Base-by-base conservation (phyloP, 805 yeast species). In the Metschnikowia drakensbergensis region DNA sequence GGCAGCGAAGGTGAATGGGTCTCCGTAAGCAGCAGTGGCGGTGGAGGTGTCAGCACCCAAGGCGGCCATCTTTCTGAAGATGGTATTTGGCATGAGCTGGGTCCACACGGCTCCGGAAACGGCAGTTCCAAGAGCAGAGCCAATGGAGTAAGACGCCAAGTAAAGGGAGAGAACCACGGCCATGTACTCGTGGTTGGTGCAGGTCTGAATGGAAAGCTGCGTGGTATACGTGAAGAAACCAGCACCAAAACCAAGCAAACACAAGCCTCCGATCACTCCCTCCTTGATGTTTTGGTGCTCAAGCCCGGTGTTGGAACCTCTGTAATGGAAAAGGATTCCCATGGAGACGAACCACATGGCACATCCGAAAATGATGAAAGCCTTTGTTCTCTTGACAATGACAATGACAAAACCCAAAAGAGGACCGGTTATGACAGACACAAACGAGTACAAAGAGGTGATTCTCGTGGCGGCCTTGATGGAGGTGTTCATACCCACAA, bases 71-170 rank as follows among this genome's bases (percentile, higher is more conserved):
- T 74, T 58, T 41, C 68, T 63, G 30, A 58, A 48, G 42, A 81
- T 63, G 55, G 73, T 60, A 23, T 60, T 58, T 59, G 80, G 84
- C 57, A 85, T 67, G 13, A 72, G 60, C 54, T 82, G 80, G 10
- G 86, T 79, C 88, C 88, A 85, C 37, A 84, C 73, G 29, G 88
- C 88, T 54, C 88, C 89, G 22, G 87, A 75, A 25, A 85, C 76
- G 25, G 84, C 66, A 30, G 76, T 65, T 23, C 90, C 90, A 43
- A 84, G 56, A 4, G 87, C 86, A 9, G 80, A 63, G 6, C 91
- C 91, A 48, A 84, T 71, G 54, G 79, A 75, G 62, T 82, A 83
- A 23, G 77, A 62, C 2, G 88, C 72, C 54, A 80, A 69, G 65
- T 78, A 80, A 36, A 82, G 63, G 1, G 88, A 75, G 38, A 82